Conservation (phyloP, 306 rosid species). For the Elaeagnus macrophylla region DNA sequence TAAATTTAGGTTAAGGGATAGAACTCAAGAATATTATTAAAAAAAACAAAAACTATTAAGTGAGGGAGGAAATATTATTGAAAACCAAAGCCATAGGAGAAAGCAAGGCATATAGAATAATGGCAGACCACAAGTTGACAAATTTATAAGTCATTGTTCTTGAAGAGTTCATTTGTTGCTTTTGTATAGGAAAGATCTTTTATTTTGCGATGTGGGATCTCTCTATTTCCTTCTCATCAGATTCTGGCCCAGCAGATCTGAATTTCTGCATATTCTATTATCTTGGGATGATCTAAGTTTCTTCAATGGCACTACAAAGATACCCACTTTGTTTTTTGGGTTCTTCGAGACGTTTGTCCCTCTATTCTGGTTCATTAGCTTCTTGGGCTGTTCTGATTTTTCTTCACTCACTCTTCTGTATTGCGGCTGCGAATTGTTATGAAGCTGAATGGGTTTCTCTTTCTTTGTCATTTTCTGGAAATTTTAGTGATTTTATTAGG, state of each 20-base stretch:
- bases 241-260: slow-evolving; percentile 38
- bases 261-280: slow-evolving; percentile 16
- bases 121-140: slow-evolving; percentile 41
- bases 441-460: too few species aligned
- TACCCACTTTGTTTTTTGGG: slow-evolving; percentile 16
- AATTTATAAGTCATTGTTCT: slow-evolving; percentile 26
- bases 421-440: slow-evolving; percentile 12
- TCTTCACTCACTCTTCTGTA: slow-evolving; percentile 3
- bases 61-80: neutral
- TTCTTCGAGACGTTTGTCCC: neutral
- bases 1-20: too few species aligned
- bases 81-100: slow-evolving; percentile 19
- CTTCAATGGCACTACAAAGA: slow-evolving; percentile 20
- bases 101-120: slow-evolving; percentile 22
- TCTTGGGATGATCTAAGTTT: slow-evolving; percentile 18
- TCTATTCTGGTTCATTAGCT: slow-evolving; percentile 13
- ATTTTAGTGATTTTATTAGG: too few species aligned
- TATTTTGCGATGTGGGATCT: slow-evolving; percentile 30
- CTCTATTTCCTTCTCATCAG: slow-evolving; percentile 21
- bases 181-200: slow-evolving; percentile 17
- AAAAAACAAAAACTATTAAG: neutral
- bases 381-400: slow-evolving; percentile 8
- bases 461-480: too few species aligned
- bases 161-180: slow-evolving; percentile 18
- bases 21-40: slow-evolving; percentile 13